Evolutionary conservation across 495 filamentous ascomycete species (phyloP).

Genomic region (Cercophora newfieldiana): DNA sequence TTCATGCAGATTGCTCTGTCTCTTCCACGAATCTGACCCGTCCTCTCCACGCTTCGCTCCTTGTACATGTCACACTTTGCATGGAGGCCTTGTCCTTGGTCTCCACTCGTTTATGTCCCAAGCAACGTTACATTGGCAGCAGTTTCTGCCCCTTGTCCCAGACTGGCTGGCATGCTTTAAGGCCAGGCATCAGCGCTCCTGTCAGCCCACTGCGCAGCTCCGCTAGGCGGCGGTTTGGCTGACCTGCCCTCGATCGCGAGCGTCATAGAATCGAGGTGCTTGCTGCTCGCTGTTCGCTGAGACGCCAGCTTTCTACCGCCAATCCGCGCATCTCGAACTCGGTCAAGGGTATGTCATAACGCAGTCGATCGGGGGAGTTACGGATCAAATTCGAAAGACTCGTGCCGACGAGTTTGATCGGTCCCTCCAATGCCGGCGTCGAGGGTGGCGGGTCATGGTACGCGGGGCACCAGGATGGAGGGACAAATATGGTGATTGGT

Average conservation of each 20-base stretch:
- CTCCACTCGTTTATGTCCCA: slow-evolving; percentile 8
- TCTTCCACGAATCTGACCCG: too few relatives aligned
- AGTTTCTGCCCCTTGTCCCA: slow-evolving; percentile 10
- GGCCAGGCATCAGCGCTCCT: slow-evolving; percentile 6
- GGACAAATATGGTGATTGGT: not conserved
- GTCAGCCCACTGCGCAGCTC: slow-evolving; percentile 7
- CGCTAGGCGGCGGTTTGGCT: slow-evolving; percentile 4
- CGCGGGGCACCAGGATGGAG: slow-evolving; percentile 4
- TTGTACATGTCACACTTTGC: not conserved
- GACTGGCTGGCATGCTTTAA: slow-evolving; percentile 7
- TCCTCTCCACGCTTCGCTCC: too few relatives aligned
- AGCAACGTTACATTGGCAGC: slow-evolving; percentile 1
- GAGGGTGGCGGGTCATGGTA: slow-evolving; percentile 7
- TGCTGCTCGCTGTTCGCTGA: too few relatives aligned
- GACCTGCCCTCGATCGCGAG: not conserved
- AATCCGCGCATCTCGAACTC: slow-evolving; percentile 6
- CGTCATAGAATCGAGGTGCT: slow-evolving; percentile 11
- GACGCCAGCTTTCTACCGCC: slow-evolving; percentile 3
- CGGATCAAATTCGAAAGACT: slow-evolving; percentile 2
- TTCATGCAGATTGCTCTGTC: too few relatives aligned
- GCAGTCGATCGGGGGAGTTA: slow-evolving; percentile 2
- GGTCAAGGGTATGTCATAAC: slow-evolving; percentile 2
- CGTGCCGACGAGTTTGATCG: slow-evolving; percentile 8
- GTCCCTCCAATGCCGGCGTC: slow-evolving; percentile 9
- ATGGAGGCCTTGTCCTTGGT: slow-evolving; percentile 10